These are phyloP conservation scores for Coix lacrymajobi DNA, from an alignment of 176 grass and related monocot species.

Conservation along the genomic window DNA sequence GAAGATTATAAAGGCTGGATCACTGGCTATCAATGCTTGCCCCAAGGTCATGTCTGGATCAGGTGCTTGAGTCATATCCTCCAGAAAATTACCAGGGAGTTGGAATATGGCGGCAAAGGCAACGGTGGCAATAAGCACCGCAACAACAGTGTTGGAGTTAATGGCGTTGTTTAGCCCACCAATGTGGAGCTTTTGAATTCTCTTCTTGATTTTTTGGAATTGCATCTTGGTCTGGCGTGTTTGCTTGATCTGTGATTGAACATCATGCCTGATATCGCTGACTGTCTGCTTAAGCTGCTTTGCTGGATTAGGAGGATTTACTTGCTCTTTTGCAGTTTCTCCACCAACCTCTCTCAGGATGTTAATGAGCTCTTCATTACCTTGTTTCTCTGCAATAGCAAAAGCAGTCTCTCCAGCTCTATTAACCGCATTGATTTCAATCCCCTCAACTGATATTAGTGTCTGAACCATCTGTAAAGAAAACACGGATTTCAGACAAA, in stretches of 20 bases:
- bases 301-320: slow-evolving; percentile 64
- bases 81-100: slow-evolving; percentile 71
- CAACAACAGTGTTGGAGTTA: slow-evolving; percentile 90
- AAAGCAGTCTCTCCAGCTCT: slow-evolving; percentile 88
- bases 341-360: slow-evolving; percentile 61
- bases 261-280: slow-evolving; percentile 85
- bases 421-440: slow-evolving; percentile 86
- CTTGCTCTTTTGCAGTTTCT: slow-evolving; percentile 57
- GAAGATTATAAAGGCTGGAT: slow-evolving; percentile 82
- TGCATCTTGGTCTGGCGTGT: slow-evolving; percentile 82
- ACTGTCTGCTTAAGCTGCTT: slow-evolving; percentile 98
- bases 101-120: slow-evolving; percentile 94
- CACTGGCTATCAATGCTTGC: slow-evolving; percentile 65
- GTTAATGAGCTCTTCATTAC: slow-evolving; percentile 58
- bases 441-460: slow-evolving; percentile 56
- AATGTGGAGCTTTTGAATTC: slow-evolving; percentile 82
- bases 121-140: slow-evolving; percentile 91
- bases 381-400: slow-evolving; percentile 70
- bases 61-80: background rate
- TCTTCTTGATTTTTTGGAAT: slow-evolving; percentile 82
- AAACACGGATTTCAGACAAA: slow-evolving; percentile 21
- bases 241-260: slow-evolving; percentile 87
- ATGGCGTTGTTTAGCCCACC: slow-evolving; percentile 94
- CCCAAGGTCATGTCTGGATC: slow-evolving; percentile 32
- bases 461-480: slow-evolving; percentile 66